phyloP scores from a whole-genome alignment of 148 eudicot species.

The Pharnaceum exiguum region DNA sequence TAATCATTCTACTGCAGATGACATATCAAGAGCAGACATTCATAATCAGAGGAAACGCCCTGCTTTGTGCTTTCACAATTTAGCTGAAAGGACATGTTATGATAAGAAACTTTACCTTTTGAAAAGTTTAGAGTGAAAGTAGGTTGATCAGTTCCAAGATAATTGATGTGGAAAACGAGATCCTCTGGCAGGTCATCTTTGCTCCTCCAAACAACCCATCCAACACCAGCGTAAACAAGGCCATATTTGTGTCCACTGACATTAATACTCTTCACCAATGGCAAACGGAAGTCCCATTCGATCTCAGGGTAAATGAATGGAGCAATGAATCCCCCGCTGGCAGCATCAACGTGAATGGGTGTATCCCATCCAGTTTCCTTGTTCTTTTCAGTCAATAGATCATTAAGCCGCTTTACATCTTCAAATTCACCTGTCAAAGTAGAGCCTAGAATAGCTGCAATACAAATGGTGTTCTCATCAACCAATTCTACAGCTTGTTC shows the following conservation, averaged over 20 bases:
- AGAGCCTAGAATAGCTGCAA: conserved; percentile 23
- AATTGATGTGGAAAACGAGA: conserved; percentile 29
- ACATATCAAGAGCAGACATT: too few species aligned
- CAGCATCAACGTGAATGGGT: conserved; percentile 30
- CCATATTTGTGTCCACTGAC: conserved; percentile 27
- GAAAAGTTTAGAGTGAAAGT: conserved; percentile 33
- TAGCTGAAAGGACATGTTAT: neutral
- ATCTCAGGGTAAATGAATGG: conserved; percentile 30
- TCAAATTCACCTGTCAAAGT: conserved; percentile 30
- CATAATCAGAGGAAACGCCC: too few species aligned
- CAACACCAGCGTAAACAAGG: conserved; percentile 29
- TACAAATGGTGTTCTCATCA: conserved; percentile 28
- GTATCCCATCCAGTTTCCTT: conserved; percentile 27
- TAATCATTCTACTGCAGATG: too few species aligned
- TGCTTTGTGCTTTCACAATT: too few species aligned
- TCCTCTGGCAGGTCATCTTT: conserved; percentile 29
- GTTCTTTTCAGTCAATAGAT: conserved; percentile 22
- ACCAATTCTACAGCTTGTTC: conserved; percentile 25
- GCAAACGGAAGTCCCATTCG: conserved; percentile 28
- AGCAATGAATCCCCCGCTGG: conserved; percentile 28
- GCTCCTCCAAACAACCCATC: conserved; percentile 32
- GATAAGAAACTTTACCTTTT: conserved; percentile 24
- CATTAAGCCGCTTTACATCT: conserved; percentile 22
- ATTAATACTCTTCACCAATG: conserved; percentile 30
- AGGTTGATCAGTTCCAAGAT: conserved; percentile 30